Evolutionary conservation across 305 asterid genomes (phyloP), one percentile per base, ranked within the genome.

Genomic region (Fraxinus platypoda): DNA sequence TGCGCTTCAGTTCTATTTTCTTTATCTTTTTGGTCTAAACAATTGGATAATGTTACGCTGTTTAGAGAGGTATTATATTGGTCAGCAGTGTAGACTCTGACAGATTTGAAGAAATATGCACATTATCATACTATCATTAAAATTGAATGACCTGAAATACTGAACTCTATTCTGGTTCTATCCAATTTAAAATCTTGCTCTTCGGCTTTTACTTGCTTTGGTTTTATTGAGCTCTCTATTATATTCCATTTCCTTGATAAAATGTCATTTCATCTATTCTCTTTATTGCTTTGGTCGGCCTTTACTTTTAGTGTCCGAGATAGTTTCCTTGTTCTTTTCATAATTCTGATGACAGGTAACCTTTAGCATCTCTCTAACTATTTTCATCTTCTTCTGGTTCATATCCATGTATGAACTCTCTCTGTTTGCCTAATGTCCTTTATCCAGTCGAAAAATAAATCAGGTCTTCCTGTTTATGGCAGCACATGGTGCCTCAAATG

Each of bases 1-100:
- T 62, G 62, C 11, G 17, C 62, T 74, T 76, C 79, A 66, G 74
- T 78, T 82, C 72, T 75, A 64, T 52, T 37, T 38, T 43, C 34
- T 38, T 57, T 25, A 15, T 62, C 66, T 64, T 21, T 12, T 54
- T 71, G 46, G 62, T 76, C 66, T 71, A 52, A 13, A 23, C 33
- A 64, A 23, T 64, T 64, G 31, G 72, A 64, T 1, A 64, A 64
- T 64, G 30, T 3, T 21, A 25, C 2, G 33, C 33, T 23, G 31
- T 64, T 64, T 64, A 64, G 72, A 62, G 71, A 64, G 72, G 31
- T 8, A 62, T 64, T 64, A 12, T 64, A n/a, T 64, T 64, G 72
- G 72, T 23, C 33, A 64, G 72, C 72, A 64, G 72, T 4, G 30
- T 23, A 64, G 72, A 64, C 34, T 64, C 9, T 0, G 72, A 9